Conservation (phyloP, 192 early-diverging fungal species). For the Backusella sp. region DNA sequence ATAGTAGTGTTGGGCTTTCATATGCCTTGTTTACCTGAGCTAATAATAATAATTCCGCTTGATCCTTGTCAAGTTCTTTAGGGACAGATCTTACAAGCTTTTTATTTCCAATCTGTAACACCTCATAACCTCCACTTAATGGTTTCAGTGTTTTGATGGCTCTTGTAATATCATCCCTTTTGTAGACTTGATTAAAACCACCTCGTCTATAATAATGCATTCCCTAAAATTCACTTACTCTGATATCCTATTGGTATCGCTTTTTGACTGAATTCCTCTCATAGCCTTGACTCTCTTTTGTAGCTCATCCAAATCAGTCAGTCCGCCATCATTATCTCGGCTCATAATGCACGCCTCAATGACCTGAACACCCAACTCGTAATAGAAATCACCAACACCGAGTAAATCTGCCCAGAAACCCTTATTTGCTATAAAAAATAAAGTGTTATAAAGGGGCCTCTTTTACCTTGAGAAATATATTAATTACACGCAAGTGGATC, state of each 20-base stretch:
- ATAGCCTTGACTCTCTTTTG: conserved; percentile 65
- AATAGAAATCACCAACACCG: conserved; percentile 97
- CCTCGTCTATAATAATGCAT: neutral
- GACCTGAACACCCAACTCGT: conserved; percentile 92
- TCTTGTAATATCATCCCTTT: conserved; percentile 83
- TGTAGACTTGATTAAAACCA: neutral
- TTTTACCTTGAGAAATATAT: neutral
- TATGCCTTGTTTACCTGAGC: conserved; percentile 57
- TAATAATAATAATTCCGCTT: conserved; percentile 61
- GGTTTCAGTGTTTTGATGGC: conserved; percentile 84
- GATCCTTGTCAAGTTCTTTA: conserved; percentile 85
- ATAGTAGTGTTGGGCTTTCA: neutral
- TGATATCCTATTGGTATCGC: conserved; percentile 34
- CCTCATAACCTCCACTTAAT: conserved; percentile 87
- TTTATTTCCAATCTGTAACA: conserved; percentile 74
- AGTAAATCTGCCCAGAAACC: conserved; percentile 94
- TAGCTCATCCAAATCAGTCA: conserved; percentile 86
- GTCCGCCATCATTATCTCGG: conserved; percentile 81
- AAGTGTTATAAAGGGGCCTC: neutral
- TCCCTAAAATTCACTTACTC: neutral
- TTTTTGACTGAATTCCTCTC: conserved; percentile 46
- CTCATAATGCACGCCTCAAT: conserved; percentile 88
- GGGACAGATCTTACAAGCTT: conserved; percentile 90
- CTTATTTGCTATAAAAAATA: conserved; percentile 71
- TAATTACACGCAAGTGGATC: conserved; percentile 85